Base-by-base conservation (phyloP, 2,329 filamentous ascomycete species). In the Parasarocladium wereldwijsianum region DNA sequence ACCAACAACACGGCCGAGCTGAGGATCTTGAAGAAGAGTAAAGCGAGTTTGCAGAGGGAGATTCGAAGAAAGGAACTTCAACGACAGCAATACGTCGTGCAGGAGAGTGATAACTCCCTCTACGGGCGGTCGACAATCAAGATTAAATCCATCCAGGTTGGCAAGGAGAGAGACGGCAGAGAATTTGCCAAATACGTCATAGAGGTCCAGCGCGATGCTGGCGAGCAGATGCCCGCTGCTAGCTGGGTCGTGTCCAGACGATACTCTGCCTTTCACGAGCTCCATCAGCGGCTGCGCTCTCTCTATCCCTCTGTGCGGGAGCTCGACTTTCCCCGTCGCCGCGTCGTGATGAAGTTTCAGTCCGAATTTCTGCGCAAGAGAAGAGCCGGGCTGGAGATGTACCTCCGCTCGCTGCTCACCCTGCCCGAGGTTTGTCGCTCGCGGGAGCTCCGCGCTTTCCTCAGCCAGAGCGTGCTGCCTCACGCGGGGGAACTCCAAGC, bases 1-100 rank as follows among this genome's bases (percentile, higher is more conserved):
- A 98, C 90, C 2, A 98, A 98, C 50, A 98, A 98, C 47, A 85
- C 79, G 10, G 84, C 87, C 2, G 90, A 98, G 51, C 52, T 98
- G 31, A 71, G 90, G 19, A 96, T 98, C 37, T 54, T 98, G 29
- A 75, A 79, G 32, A 98, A 98, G 51, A 94, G 85, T 1, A 93
- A 90, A 51, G 77, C 85, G 18, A 98, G 90, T 51, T 59, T 98
- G 34, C 81, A 93, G 45, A 70, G 90, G 40, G 90, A 98, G 51
- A 85, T 96, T 32, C 72, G 84, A 33, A 75, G 86, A 19, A 98
- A 96, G 49, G 87, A 96, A 52, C 69, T 98, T 45, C 90, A 98
- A 50, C 71, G 86, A 31, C 90, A 93, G 51, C 92, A 98, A 49
- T 98, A 98, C 43, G 83, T 93, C 26, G 75, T 96, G 6, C 90